These are phyloP conservation scores for Fusarium sp. DNA, from an alignment of 2,329 filamentous ascomycete species.

Conservation along the genomic window DNA sequence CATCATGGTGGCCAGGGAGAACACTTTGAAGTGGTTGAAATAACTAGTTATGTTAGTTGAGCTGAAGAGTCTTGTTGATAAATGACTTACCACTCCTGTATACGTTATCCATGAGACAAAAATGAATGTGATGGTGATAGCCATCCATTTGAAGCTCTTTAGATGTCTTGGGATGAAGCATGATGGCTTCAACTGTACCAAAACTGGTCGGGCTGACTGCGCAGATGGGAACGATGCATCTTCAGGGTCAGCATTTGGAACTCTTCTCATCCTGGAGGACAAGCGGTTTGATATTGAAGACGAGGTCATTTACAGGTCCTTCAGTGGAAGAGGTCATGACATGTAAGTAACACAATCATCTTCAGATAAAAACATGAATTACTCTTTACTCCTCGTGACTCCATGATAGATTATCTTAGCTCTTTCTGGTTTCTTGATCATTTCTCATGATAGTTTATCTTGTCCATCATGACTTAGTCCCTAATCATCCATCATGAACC, in stretches of 20 bases:
- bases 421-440: not conserved
- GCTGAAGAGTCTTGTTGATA: rapidly evolving
- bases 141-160: constrained; percentile 13
- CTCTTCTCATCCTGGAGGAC: constrained; percentile 34
- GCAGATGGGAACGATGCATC: constrained; percentile 27
- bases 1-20: not conserved
- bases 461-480: not conserved
- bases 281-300: constrained; percentile 24
- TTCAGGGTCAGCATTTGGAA: constrained; percentile 11
- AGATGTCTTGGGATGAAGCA: not conserved
- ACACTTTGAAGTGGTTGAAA: not conserved
- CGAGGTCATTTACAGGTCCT: constrained; percentile 35
- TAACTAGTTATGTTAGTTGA: constrained; percentile 29
- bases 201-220: constrained; percentile 2
- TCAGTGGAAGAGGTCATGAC: too few relatives aligned
- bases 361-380: not conserved
- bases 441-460: not conserved
- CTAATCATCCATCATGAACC: constrained; percentile 1
- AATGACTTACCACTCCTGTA: not conserved
- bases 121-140: not conserved
- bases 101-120: constrained; percentile 27
- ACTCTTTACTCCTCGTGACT: not conserved
- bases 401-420: not conserved
- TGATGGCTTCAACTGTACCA: constrained; percentile 8
- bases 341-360: not conserved